A percentile compares a stretch with the other conserved stretches of the same genome.
Evolutionary conservation across 495 filamentous ascomycete genomes (phyloP).

Genomic region (Pyrenopolyporus hunteri): DNA sequence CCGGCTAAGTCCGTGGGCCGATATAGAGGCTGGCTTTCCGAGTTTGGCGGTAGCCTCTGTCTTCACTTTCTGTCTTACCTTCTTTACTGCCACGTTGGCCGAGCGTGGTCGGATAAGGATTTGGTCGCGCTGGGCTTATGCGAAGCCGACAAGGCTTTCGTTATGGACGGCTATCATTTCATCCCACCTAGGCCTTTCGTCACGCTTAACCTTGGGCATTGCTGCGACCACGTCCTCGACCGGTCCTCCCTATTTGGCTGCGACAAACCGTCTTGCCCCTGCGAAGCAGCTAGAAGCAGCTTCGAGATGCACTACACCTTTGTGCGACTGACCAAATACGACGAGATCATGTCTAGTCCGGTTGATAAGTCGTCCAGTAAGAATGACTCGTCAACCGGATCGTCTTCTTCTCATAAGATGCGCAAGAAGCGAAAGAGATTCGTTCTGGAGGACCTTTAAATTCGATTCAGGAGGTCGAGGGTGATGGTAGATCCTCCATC

Average conservation of each 20-base stretch:
- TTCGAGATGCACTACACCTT: neutral
- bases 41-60: neutral
- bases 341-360: neutral
- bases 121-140: slow-evolving; percentile 21
- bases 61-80: slow-evolving; percentile 6
- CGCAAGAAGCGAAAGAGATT: neutral
- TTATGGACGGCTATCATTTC: slow-evolving; percentile 16
- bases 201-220: neutral
- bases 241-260: neutral
- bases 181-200: neutral
- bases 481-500: neutral
- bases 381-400: neutral
- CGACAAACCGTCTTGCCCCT: neutral
- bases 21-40: no score
- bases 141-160: slow-evolving; percentile 50
- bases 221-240: neutral
- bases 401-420: neutral
- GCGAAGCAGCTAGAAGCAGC: neutral
- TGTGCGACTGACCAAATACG: neutral
- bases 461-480: no score
- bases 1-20: no score
- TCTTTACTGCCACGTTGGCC: slow-evolving; percentile 24
- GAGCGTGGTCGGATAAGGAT: slow-evolving; percentile 4
- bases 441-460: neutral
- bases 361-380: neutral